Evolutionary conservation across 1,139 yeast species (phyloP).

Genomic region (Pichia norvegensis): DNA sequence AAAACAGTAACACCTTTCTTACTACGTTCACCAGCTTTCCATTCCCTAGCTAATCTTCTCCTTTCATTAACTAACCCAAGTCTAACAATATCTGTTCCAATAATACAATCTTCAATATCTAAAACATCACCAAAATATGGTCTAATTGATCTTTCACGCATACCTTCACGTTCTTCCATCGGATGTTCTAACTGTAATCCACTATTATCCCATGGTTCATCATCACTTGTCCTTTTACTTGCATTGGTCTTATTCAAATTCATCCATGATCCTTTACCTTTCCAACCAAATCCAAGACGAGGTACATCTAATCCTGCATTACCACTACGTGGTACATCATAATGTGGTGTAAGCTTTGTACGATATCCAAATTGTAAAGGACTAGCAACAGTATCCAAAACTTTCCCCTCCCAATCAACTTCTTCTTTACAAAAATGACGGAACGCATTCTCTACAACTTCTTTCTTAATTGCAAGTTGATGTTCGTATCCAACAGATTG

Average conservation of each 20-base stretch:
- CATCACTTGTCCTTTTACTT: background rate
- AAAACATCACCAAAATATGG: constrained; percentile 37
- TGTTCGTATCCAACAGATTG: constrained; percentile 68
- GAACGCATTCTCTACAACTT: constrained; percentile 77
- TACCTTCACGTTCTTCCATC: constrained; percentile 1
- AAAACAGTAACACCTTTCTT: constrained; percentile 78
- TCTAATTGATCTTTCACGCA: constrained; percentile 16
- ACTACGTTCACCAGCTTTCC: constrained; percentile 12
- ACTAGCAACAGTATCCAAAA: constrained; percentile 65
- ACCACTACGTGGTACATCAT: constrained; percentile 58
- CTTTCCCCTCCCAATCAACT: constrained; percentile 21
- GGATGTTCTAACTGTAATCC: constrained; percentile 6
- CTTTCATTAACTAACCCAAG: constrained; percentile 71
- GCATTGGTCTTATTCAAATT: constrained; percentile 2
- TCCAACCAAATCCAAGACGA: constrained; percentile 81
- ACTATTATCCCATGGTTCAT: constrained; percentile 4
- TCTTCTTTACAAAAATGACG: constrained; percentile 40
- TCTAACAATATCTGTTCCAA: constrained; percentile 77
- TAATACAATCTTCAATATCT: constrained; percentile 89
- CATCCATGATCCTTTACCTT: constrained; percentile 65
- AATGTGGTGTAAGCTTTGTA: constrained; percentile 93
- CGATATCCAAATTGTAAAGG: constrained; percentile 74
- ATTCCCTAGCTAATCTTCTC: constrained; percentile 33
- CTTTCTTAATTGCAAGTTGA: constrained; percentile 64
- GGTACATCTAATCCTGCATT: constrained; percentile 38